Percentiles rank a stretch among this genome's conserved stretches.
These are phyloP conservation scores for Leishmania lainsoni DNA, from an alignment of 208 protist species.

Conservation along the genomic window DNA sequence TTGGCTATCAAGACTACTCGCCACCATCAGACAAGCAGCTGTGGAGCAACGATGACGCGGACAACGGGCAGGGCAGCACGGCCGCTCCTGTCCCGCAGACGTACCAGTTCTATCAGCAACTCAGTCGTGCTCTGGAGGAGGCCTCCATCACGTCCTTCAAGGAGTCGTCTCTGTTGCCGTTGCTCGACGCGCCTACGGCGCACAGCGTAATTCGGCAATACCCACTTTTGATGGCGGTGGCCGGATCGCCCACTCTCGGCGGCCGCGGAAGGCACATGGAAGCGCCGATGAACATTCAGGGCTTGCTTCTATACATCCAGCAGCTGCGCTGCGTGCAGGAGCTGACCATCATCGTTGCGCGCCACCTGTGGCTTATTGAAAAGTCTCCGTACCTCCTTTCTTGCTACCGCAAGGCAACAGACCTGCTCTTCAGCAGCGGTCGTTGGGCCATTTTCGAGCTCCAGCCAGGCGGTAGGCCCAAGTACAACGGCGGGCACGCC, in stretches of 20 bases:
- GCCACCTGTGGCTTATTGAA: constrained; percentile 56
- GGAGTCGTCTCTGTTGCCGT: constrained; percentile 26
- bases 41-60: constrained; percentile 24
- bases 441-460: constrained; percentile 82
- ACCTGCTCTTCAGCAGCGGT: constrained; percentile 73
- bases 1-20: constrained; percentile 76
- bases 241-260: background rate
- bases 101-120: constrained; percentile 82
- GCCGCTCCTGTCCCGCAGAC: constrained; percentile 31
- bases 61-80: background rate
- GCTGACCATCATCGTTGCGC: constrained; percentile 71
- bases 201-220: constrained; percentile 45
- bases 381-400: constrained; percentile 67
- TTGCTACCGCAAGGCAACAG: constrained; percentile 57
- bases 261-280: background rate
- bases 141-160: constrained; percentile 38
- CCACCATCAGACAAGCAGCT: constrained; percentile 30
- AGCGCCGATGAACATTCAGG: constrained; percentile 5
- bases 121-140: constrained; percentile 61
- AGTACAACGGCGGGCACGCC: constrained; percentile 36
- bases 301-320: constrained; percentile 62
- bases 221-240: constrained; percentile 21
- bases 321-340: constrained; percentile 68
- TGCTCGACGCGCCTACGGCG: constrained; percentile 25
- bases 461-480: constrained; percentile 54